These are phyloP conservation scores for Globisporangium yorkense DNA, from an alignment of 352 stramenopile genomes.

Conservation along the genomic window DNA sequence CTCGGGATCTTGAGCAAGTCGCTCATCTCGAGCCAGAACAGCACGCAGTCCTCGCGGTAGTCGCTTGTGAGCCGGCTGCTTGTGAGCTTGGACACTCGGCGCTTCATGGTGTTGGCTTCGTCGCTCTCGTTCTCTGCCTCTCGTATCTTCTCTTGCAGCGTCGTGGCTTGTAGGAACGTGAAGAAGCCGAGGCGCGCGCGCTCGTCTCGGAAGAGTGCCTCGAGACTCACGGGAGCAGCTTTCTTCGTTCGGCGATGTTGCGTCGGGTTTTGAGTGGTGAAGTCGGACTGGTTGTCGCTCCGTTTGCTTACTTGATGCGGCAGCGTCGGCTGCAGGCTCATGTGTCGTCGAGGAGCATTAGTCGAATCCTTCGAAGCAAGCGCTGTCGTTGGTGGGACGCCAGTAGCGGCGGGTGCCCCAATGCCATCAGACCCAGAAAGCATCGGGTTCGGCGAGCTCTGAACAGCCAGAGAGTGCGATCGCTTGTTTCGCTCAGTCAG, in stretches of 20 bases:
- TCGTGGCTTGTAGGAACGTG: slow-evolving; percentile 35
- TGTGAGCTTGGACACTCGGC: slow-evolving; percentile 20
- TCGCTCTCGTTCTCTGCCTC: slow-evolving; percentile 5
- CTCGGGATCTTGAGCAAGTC: slow-evolving; percentile 59
- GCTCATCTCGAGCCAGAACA: slow-evolving; percentile 70
- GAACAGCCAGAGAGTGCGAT: slow-evolving; percentile 5
- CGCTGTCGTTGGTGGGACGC: neutral
- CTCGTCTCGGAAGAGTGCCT: slow-evolving; percentile 53
- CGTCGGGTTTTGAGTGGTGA: neutral
- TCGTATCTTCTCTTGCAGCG: slow-evolving; percentile 30
- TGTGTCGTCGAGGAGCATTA: slow-evolving; percentile 1
- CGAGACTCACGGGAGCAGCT: slow-evolving; percentile 30
- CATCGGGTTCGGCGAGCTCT: neutral
- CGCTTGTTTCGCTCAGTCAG: slow-evolving; percentile 1
- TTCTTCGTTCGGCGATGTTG: slow-evolving; percentile 21
- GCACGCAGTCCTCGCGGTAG: slow-evolving; percentile 52
- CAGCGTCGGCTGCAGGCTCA: slow-evolving; percentile 13
- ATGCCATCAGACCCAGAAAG: neutral
- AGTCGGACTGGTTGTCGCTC: neutral
- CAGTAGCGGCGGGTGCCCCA: neutral
- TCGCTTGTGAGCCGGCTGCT: slow-evolving; percentile 23
- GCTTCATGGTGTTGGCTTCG: slow-evolving; percentile 2
- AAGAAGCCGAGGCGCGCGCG: slow-evolving; percentile 51
- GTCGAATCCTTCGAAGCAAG: neutral
- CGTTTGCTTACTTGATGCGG: slow-evolving; percentile 18